Conservation (phyloP, 2,329 filamentous ascomycete genomes). For the Lachnellula hyalina region DNA sequence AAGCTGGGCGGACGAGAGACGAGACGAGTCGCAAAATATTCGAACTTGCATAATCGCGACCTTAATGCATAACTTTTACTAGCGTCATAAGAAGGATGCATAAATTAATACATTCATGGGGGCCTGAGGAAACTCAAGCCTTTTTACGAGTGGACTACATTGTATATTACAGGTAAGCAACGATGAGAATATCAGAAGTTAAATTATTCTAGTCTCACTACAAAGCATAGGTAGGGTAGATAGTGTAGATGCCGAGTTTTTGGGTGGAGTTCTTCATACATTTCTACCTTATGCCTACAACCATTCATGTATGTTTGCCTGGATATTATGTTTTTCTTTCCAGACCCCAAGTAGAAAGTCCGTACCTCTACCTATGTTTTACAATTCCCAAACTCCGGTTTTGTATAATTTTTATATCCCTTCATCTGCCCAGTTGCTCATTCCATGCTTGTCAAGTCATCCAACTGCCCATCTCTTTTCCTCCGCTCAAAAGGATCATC, state of each 20-base stretch:
- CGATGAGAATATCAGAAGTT: too few relatives aligned
- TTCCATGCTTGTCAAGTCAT: constrained; percentile 56
- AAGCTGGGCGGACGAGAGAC: constrained; percentile 11
- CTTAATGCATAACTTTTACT: constrained; percentile 3
- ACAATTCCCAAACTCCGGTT: constrained; percentile 20
- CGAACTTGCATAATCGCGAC: constrained; percentile 5
- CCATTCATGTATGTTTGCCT: background rate
- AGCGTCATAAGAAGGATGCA: background rate
- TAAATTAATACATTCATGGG: too few relatives aligned
- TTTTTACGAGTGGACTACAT: too few relatives aligned
- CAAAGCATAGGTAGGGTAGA: too few relatives aligned
- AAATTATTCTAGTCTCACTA: too few relatives aligned
- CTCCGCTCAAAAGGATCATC: constrained; percentile 50
- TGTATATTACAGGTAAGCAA: too few relatives aligned
- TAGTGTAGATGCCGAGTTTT: too few relatives aligned
- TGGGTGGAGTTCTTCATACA: too few relatives aligned
- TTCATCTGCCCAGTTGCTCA: constrained; percentile 14
- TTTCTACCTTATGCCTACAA: too few relatives aligned
- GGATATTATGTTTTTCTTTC: background rate
- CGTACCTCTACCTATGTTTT: background rate
- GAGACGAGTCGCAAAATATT: constrained; percentile 27
- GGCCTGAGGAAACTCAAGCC: background rate
- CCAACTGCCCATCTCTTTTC: constrained; percentile 45
- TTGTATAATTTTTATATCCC: constrained; percentile 12
- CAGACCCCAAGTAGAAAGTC: background rate